These are phyloP conservation scores for Alternaria brassicae DNA, from an alignment of 2,329 filamentous ascomycete species.

Conservation along the genomic window DNA sequence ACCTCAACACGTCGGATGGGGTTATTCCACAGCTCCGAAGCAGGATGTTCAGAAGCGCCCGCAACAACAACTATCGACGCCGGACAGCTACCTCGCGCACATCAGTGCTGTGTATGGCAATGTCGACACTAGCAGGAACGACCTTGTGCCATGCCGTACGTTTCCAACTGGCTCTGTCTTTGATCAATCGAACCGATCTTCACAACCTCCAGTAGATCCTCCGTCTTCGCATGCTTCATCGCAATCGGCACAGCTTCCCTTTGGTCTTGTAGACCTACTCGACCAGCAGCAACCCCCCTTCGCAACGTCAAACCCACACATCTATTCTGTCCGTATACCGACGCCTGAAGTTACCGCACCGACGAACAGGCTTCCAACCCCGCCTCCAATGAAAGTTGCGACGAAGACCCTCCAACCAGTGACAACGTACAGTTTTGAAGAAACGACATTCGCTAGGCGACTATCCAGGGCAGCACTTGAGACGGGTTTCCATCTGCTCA, in stretches of 20 bases:
- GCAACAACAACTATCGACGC: conserved; percentile 10
- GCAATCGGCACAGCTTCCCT: conserved; percentile 31
- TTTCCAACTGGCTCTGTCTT: conserved; percentile 27
- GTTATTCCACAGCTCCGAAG: conserved; percentile 24
- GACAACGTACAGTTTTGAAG: conserved; percentile 66
- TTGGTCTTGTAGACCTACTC: conserved; percentile 40
- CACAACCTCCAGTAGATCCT: conserved; percentile 4
- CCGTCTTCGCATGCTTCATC: conserved; percentile 7
- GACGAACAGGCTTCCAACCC: conserved; percentile 31
- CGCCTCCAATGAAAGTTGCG: conserved; percentile 37
- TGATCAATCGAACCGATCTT: conserved; percentile 27
- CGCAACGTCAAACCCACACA: conserved; percentile 24
- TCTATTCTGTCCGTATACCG: conserved; percentile 33
- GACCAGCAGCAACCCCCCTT: conserved; percentile 27
- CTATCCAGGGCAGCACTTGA: conserved; percentile 73
- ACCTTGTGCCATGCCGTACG: conserved; percentile 22
- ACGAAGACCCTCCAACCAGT: conserved; percentile 48
- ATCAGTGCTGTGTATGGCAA: conserved; percentile 14
- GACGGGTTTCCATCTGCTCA: conserved; percentile 66
- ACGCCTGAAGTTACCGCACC: conserved; percentile 36
- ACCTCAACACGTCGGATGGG: conserved; percentile 36
- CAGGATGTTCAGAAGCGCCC: not conserved
- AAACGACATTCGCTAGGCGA: conserved; percentile 73
- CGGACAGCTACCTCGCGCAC: conserved; percentile 24
- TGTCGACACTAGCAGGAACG: conserved; percentile 7